These are phyloP conservation scores for Bipolaris gigantea DNA, from an alignment of 2,329 filamentous ascomycete species.

Conservation along the genomic window DNA sequence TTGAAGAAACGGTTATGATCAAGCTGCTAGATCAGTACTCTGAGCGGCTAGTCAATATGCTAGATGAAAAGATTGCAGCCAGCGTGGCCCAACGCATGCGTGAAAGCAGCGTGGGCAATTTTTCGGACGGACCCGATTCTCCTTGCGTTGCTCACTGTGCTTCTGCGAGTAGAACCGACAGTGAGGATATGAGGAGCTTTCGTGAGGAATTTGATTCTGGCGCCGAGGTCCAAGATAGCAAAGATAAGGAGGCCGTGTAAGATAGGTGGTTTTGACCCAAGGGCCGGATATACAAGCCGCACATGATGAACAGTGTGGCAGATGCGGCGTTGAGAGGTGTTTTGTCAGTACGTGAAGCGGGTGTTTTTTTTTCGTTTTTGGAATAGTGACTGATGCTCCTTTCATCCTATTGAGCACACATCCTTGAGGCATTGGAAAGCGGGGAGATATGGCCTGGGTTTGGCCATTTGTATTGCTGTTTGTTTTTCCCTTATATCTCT, in stretches of 20 bases:
- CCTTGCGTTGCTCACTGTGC: constrained; percentile 12
- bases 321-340: constrained; percentile 3
- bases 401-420: neutral
- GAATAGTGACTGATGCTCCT: constrained; percentile 1
- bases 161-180: constrained; percentile 9
- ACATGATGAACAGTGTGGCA: constrained; percentile 2
- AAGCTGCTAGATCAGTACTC: constrained; percentile 75
- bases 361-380: neutral
- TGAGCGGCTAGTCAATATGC: constrained; percentile 68
- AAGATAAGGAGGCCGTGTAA: constrained; percentile 13
- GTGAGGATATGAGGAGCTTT: constrained; percentile 2
- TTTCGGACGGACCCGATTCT: constrained; percentile 22
- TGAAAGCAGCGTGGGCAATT: constrained; percentile 38
- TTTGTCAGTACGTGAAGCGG: neutral
- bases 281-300: neutral
- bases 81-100: constrained; percentile 43
- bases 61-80: constrained; percentile 68
- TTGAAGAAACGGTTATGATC: constrained; percentile 50
- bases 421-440: neutral
- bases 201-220: constrained; percentile 8
- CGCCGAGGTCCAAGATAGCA: constrained; percentile 13
- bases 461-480: constrained; percentile 2
- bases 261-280: neutral
- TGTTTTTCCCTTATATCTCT: neutral
- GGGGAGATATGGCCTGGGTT: neutral